Base-by-base conservation (phyloP, 2,329 filamentous ascomycete species). In the Neoarthrinium moseri region DNA sequence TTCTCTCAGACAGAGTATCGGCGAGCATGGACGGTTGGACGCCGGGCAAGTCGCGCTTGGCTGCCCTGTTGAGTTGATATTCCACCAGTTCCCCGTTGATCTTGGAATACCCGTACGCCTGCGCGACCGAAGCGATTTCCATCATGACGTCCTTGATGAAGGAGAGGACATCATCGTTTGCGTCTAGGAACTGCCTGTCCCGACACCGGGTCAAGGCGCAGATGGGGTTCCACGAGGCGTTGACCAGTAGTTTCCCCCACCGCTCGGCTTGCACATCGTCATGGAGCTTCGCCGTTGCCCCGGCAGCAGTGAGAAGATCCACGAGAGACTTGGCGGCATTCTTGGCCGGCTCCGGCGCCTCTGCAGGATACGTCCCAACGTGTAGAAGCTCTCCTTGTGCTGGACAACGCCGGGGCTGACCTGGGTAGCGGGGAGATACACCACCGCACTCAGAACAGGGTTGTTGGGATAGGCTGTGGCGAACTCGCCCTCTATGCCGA, bases 141-240 rank as follows among this genome's bases (percentile, higher is more conserved):
- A 56, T 35, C 63, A 67, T 67, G 26, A 64, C 60, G 33, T 62
- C 60, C 45, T 57, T 42, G 29, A 66, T 45, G 43, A 65, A 58
- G 18, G 26, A 32, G 33, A 54, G 20, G 3, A 49, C 50, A 4
- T 62, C 57, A 3, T 50, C 52, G 22, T 40, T 48, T 15, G 48
- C 51, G 4, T 49, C 47, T 5, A 80, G 54, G 35, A 79, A 74
- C 3, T 70, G 63, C 1, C 66, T 63, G 51, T 80, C 77, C 27
- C 72, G 67, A 15, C 66, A 67, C 10, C 70, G 64, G 3, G 73
- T 71, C 6, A 81, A 61, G 3, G 77, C 77, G 51, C 74, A 78
- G 34, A 80, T 70, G 0, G 78, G 75, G 53, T 82, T 82, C 73
- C 75, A 81, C 3, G 71, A 63, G 1, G 69, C 74, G 53, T 83